A percentile compares a stretch with the other conserved stretches of the same genome.
Evolutionary conservation across 192 early-diverging fungal genomes (phyloP).

Genomic region (Coemansia sp.): DNA sequence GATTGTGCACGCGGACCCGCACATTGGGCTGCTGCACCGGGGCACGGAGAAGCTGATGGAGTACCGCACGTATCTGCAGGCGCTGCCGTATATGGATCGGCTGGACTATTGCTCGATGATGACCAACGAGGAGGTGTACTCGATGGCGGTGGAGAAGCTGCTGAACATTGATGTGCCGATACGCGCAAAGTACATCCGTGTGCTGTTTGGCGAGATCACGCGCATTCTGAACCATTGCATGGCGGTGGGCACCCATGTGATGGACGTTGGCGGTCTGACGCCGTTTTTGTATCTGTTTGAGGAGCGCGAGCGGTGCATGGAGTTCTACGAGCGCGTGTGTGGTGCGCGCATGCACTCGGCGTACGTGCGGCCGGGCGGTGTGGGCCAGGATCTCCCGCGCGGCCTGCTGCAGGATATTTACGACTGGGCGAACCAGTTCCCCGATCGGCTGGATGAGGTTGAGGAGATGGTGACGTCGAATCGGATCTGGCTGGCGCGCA

Average conservation of each 20-base stretch:
- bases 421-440: slow-evolving; percentile 90
- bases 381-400: slow-evolving; percentile 86
- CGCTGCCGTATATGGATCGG: slow-evolving; percentile 98
- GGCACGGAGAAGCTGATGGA: slow-evolving; percentile 99
- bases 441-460: slow-evolving; percentile 86
- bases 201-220: slow-evolving; percentile 97
- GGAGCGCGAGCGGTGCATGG: slow-evolving; percentile 99
- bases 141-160: slow-evolving; percentile 95
- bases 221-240: slow-evolving; percentile 98
- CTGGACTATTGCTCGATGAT: slow-evolving; percentile 99
- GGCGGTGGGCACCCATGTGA: slow-evolving; percentile 93
- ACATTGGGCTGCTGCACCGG: slow-evolving; percentile 95
- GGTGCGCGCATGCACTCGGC: slow-evolving; percentile 98
- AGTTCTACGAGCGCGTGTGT: slow-evolving; percentile 98
- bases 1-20: slow-evolving; percentile 92
- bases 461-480: slow-evolving; percentile 92
- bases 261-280: slow-evolving; percentile 97
- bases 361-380: slow-evolving; percentile 96
- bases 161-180: slow-evolving; percentile 95
- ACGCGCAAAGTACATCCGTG: slow-evolving; percentile 95
- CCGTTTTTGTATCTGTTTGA: slow-evolving; percentile 99
- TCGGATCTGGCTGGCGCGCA: slow-evolving; percentile 93
- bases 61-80: slow-evolving; percentile 98
- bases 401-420: slow-evolving; percentile 96
- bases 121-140: slow-evolving; percentile 98